Conservation (phyloP, 352 stramenopile species). For the Plasmopara muralis region DNA sequence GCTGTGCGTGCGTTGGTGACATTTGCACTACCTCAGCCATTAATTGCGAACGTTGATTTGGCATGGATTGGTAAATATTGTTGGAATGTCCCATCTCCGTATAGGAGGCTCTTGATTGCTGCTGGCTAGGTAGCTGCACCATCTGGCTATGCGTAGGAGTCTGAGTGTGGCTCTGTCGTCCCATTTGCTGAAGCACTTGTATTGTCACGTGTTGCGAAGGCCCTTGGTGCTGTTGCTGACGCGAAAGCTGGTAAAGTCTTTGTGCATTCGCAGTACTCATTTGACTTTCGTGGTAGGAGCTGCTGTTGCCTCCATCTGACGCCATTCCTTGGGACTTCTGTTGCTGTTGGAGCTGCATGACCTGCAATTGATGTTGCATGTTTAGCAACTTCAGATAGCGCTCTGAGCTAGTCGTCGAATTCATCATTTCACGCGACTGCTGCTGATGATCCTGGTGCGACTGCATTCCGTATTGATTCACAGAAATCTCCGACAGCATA, state of each 20-base stretch:
- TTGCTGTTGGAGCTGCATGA: constrained; percentile 82
- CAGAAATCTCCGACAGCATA: constrained; percentile 32
- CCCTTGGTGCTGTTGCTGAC: constrained; percentile 31
- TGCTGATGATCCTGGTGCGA: constrained; percentile 29
- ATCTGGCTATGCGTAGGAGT: constrained; percentile 40
- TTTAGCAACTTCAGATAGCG: constrained; percentile 81
- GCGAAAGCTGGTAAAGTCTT: constrained; percentile 37
- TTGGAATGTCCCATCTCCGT: constrained; percentile 37
- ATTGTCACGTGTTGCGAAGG: constrained; percentile 38
- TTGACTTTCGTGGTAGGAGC: constrained; percentile 45
- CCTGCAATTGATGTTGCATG: constrained; percentile 82
- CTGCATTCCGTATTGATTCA: constrained; percentile 31
- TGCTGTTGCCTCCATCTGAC: constrained; percentile 21
- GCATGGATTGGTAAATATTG: constrained; percentile 52
- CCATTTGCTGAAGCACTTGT: constrained; percentile 58
- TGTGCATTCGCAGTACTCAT: constrained; percentile 40
- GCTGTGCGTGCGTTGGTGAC: constrained; percentile 18
- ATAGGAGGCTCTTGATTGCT: constrained; percentile 34
- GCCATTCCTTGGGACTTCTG: constrained; percentile 35
- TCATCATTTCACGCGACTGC: constrained; percentile 38
- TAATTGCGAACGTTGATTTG: constrained; percentile 29
- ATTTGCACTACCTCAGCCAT: constrained; percentile 23
- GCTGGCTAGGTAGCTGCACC: constrained; percentile 52
- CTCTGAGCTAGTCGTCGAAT: constrained; percentile 46
- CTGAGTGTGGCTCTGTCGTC: constrained; percentile 32